Evolutionary conservation across 192 early-diverging fungal genomes (phyloP), one percentile per base, ranked within the genome.

Genomic region (Diversispora epigaea): DNA sequence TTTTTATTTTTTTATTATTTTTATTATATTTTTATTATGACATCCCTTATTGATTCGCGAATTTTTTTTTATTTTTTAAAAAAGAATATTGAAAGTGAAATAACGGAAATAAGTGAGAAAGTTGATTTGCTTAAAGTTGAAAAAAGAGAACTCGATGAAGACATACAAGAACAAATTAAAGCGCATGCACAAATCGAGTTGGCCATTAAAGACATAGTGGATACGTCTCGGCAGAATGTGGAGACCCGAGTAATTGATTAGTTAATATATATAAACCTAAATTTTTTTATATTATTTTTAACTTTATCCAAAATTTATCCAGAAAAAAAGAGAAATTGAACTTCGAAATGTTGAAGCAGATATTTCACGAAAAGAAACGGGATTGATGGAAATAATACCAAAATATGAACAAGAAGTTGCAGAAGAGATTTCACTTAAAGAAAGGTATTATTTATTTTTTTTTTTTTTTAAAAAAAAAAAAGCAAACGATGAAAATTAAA

Each of bases 131-230:
- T 94, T 45, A 82, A 77, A 44, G 79, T 86, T 10, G 93, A 96
- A 76, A 89, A 90, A 54, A 82, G 83, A 68, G 91, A 93, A 76
- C 68, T 90, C 45, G 87, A 87, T 14, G 84, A 87, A n/a, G 94
- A 94, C 71, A 80, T 86, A 62, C 87, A 94, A 75, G 88, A 92
- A 39, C 79, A 90, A 69, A 93, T 92, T 78, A 92, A 93, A 66
- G 81, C 83, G 8, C 87, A 92, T 62, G 91, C 94, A 6, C 89
- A 95, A 70, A 81, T 92, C 21, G 92, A 96, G 79, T 82, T 94
- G 22, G 78, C 85, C 5, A 88, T 96, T 60, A 89, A 92, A 67
- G 93, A 97, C 79, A 78, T 94, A 60, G 93, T 96, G 76, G 90
- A 93, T 45, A 80, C 74, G 22, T 68, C 70, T 39, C 76, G 60